phyloP scores from a whole-genome alignment of 257 asterid genomes.

The Nicotiana paniculata region DNA sequence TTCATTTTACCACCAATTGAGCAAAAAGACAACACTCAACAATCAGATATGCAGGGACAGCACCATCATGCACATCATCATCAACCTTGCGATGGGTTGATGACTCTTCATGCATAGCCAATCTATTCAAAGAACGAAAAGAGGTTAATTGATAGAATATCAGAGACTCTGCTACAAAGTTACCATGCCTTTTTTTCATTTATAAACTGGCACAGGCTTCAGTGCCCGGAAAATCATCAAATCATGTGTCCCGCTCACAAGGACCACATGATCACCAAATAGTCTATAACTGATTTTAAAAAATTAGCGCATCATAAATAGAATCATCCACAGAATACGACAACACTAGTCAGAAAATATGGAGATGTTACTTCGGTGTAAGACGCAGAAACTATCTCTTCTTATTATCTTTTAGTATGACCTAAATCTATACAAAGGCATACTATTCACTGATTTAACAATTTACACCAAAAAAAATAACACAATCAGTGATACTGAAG shows the following conservation, averaged over 20 bases:
- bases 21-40: not conserved
- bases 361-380: not conserved
- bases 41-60: constrained; percentile 91
- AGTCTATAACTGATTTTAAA: not conserved
- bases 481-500: not conserved
- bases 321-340: not conserved
- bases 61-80: constrained; percentile 81
- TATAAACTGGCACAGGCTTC: not conserved
- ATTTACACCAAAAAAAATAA: not conserved
- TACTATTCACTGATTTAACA: not conserved
- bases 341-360: not conserved
- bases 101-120: constrained; percentile 89
- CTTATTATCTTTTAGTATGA: not conserved
- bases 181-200: not conserved
- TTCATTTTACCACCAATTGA: not conserved
- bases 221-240: not conserved
- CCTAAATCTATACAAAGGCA: not conserved
- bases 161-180: not conserved
- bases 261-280: not conserved
- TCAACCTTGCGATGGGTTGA: constrained; percentile 78
- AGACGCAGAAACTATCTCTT: not conserved
- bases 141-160: not conserved
- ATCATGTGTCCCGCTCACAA: not conserved
- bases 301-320: not conserved
- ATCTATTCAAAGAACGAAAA: constrained; percentile 25